Conservation (phyloP, 148 eudicot genomes). For the Polygonum maritimum region DNA sequence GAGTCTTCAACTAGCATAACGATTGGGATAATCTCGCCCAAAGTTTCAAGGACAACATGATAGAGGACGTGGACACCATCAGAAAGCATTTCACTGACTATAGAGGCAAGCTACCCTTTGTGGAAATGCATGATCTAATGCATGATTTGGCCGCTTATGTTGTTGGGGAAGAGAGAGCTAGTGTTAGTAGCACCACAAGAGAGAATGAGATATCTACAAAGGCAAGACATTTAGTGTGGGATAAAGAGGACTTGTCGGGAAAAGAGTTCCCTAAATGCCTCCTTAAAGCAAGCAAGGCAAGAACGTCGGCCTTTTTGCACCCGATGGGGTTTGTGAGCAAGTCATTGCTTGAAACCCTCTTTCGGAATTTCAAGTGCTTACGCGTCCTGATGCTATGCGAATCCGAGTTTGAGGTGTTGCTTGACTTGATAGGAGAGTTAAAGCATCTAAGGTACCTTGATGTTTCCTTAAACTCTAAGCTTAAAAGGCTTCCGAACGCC, state of each 20-base stretch:
- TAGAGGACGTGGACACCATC: not conserved
- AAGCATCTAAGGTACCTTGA: constrained; percentile 1
- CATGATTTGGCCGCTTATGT: constrained; percentile 34
- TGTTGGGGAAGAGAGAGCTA: constrained; percentile 23
- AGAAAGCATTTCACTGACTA: not conserved
- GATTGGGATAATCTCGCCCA: not conserved
- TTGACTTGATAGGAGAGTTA: constrained; percentile 30
- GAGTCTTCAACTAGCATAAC: not conserved
- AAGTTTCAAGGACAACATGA: not conserved
- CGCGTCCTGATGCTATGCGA: constrained; percentile 20
- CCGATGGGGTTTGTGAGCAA: constrained; percentile 13
- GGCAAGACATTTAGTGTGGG: constrained; percentile 20
- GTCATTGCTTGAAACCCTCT: constrained; percentile 22
- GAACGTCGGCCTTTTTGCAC: constrained; percentile 22
- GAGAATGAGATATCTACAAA: constrained; percentile 17
- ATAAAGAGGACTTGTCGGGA: not conserved
- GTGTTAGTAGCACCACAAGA: constrained; percentile 13
- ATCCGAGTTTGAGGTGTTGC: constrained; percentile 30
- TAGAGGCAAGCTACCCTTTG: constrained; percentile 20
- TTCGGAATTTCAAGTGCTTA: constrained; percentile 18
- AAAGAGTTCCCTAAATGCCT: no score
- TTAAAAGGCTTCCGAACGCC: constrained; percentile 33
- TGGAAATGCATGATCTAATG: constrained; percentile 37
- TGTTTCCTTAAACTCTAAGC: constrained; percentile 16
- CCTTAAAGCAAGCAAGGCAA: not conserved